A percentile compares a stretch with the other conserved stretches of the same genome.
These are phyloP conservation scores for Rubia peregrina DNA, from an alignment of 305 asterid genomes.

Conservation along the genomic window DNA sequence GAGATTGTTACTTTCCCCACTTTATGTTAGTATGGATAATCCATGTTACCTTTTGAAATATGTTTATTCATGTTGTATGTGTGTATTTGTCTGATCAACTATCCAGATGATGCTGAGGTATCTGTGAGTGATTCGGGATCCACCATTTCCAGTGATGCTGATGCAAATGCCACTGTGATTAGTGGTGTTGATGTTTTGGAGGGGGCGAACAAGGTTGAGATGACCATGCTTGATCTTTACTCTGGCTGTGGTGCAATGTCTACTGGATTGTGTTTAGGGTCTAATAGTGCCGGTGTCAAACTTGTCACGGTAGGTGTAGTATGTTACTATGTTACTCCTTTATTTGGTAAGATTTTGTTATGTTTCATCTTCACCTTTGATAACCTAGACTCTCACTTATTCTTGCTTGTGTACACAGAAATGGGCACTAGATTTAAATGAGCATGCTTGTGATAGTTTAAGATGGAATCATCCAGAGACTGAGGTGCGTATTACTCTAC, in stretches of 20 bases:
- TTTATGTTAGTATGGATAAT: background rate
- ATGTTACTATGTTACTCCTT: background rate
- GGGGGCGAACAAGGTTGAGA: conserved; percentile 36
- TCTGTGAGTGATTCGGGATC: conserved; percentile 22
- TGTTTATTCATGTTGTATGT: background rate
- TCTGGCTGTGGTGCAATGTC: conserved; percentile 97
- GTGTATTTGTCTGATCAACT: background rate
- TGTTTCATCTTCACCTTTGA: background rate
- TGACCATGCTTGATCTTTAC: conserved; percentile 56
- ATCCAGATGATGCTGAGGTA: conserved; percentile 6
- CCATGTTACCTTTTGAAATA: background rate
- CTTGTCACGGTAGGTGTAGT: conserved; percentile 50
- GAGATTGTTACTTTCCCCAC: background rate
- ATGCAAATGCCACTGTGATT: conserved; percentile 8
- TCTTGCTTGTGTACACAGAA: conserved; percentile 32
- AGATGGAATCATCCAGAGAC: conserved; percentile 77
- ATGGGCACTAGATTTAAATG: conserved; percentile 72
- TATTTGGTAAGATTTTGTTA: background rate
- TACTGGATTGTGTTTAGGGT: conserved; percentile 74
- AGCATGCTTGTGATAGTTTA: conserved; percentile 67
- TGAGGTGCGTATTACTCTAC: conserved; percentile 24
- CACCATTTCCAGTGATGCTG: conserved; percentile 27
- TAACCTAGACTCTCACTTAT: background rate
- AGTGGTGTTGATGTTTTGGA: conserved; percentile 17
- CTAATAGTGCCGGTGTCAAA: conserved; percentile 43